Conservation (phyloP, 495 filamentous ascomycete genomes). For the Viridothelium virens region DNA sequence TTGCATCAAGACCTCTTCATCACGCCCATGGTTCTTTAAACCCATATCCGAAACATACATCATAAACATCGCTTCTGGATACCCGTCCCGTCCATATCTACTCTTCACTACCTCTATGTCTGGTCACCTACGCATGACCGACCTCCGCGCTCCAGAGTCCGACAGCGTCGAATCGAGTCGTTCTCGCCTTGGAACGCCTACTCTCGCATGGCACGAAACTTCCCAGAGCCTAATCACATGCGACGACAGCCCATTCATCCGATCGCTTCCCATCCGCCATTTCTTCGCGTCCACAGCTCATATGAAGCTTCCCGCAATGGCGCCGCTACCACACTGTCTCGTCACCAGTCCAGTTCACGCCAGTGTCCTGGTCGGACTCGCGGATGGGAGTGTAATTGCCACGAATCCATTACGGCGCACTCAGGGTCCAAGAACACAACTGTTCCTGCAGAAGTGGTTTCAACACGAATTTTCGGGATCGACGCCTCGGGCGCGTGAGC, state of each 20-base stretch:
- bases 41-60: conserved; percentile 56
- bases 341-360: conserved; percentile 46
- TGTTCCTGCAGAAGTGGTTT: conserved; percentile 57
- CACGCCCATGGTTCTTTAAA: conserved; percentile 48
- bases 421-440: conserved; percentile 46
- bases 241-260: conserved; percentile 53
- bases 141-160: conserved; percentile 43
- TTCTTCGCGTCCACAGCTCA: conserved; percentile 46
- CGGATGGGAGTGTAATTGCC: conserved; percentile 48
- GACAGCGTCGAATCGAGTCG: conserved; percentile 46
- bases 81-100: conserved; percentile 52
- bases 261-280: conserved; percentile 46
- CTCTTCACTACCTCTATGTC: conserved; percentile 50
- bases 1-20: conserved; percentile 19
- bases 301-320: conserved; percentile 29
- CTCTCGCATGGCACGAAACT: conserved; percentile 50
- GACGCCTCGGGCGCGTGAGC: conserved; percentile 11
- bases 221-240: conserved; percentile 47
- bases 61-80: conserved; percentile 47
- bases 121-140: conserved; percentile 52
- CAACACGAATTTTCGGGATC: conserved; percentile 49
- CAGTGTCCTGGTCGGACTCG: conserved; percentile 47
- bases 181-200: conserved; percentile 42
- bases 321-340: conserved; percentile 35
- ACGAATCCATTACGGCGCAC: conserved; percentile 51